Evolutionary conservation across 768 basidiomycete species (phyloP).

Genomic region (Tylopilus felleus): DNA sequence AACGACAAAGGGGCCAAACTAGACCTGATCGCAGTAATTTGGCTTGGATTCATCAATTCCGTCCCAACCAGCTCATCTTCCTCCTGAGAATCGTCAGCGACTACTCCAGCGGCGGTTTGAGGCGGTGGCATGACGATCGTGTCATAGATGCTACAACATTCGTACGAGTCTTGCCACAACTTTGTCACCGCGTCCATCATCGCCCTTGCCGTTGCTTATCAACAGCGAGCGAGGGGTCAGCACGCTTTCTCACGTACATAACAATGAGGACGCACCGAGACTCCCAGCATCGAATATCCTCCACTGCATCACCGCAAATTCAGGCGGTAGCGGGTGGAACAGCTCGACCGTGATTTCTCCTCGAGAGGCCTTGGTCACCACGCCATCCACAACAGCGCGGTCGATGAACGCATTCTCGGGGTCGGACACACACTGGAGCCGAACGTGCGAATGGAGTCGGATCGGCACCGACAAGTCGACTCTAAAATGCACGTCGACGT

Average conservation of each 20-base stretch:
- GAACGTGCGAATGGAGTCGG: conserved; percentile 63
- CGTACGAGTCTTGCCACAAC: conserved; percentile 40
- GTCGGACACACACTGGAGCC: conserved; percentile 56
- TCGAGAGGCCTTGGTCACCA: conserved; percentile 50
- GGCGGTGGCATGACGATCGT: conserved; percentile 38
- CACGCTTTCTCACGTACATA: neutral
- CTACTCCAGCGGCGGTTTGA: conserved; percentile 18
- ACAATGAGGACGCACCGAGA: conserved; percentile 38
- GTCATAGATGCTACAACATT: conserved; percentile 49
- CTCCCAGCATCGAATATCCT: conserved; percentile 61
- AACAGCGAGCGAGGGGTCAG: conserved; percentile 1
- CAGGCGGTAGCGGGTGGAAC: conserved; percentile 58
- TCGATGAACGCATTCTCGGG: conserved; percentile 48
- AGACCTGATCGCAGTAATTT: conserved; percentile 47
- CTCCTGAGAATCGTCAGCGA: neutral
- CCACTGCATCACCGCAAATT: conserved; percentile 60
- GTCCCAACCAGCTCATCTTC: conserved; percentile 14
- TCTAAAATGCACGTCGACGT: conserved; percentile 51
- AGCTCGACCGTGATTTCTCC: conserved; percentile 56
- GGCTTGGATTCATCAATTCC: conserved; percentile 50
- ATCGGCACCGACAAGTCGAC: conserved; percentile 49
- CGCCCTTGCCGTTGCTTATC: conserved; percentile 55
- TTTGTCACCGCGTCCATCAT: conserved; percentile 61
- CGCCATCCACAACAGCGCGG: conserved; percentile 50
- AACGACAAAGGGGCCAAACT: conserved; percentile 46